Conservation (phyloP, 2,329 filamentous ascomycete species). For the Myriosclerotinia scirpicola region DNA sequence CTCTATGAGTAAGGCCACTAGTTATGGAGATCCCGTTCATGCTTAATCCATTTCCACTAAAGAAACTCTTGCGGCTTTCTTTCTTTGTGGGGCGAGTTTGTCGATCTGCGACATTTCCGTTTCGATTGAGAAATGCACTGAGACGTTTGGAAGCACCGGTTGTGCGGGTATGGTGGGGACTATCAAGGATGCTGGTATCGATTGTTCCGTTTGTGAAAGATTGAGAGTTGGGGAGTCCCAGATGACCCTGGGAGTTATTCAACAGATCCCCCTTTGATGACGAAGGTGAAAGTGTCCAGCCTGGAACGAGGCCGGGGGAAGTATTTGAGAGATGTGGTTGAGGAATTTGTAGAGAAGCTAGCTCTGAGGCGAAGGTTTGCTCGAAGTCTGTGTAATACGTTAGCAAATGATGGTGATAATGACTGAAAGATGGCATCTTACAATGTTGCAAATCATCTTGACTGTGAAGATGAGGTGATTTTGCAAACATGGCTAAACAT, state of each 20-base stretch:
- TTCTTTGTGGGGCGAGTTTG: conserved; percentile 11
- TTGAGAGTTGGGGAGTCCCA: conserved; percentile 25
- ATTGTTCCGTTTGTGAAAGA: conserved; percentile 35
- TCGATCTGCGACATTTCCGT: background rate
- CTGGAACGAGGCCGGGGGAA: conserved; percentile 44
- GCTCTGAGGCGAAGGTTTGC: conserved; percentile 62
- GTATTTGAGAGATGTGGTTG: conserved; percentile 44
- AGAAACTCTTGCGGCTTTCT: conserved; percentile 24
- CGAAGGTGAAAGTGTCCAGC: conserved; percentile 36
- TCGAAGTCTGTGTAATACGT: conserved; percentile 54
- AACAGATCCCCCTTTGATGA: conserved; percentile 24
- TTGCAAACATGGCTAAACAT: conserved; percentile 69
- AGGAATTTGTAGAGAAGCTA: conserved; percentile 59
- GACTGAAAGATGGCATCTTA: conserved; percentile 46
- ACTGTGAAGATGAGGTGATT: conserved; percentile 55
- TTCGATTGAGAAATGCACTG: conserved; percentile 21
- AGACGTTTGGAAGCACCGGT: conserved; percentile 22
- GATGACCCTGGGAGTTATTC: conserved; percentile 27
- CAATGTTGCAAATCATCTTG: conserved; percentile 63
- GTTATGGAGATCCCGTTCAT: conserved; percentile 22
- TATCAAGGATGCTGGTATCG: conserved; percentile 34
- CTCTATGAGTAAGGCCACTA: conserved; percentile 6
- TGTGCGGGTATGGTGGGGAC: conserved; percentile 23
- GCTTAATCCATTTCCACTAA: conserved; percentile 23
- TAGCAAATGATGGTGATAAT: conserved; percentile 23